Conservation (phyloP, 1,139 yeast species). For the Yamadazyma conglobata region DNA sequence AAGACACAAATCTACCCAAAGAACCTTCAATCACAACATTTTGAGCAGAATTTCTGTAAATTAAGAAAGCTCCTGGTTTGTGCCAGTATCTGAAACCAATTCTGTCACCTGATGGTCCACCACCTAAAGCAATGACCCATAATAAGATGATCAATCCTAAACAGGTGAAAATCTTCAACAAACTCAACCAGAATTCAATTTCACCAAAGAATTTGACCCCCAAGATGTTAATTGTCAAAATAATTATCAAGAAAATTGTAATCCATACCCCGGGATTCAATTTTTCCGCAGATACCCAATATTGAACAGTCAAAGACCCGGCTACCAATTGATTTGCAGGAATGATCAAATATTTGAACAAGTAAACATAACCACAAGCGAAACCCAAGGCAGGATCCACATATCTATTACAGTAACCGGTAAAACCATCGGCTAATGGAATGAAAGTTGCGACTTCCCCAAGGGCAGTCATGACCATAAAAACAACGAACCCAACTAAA, state of each 20-base stretch:
- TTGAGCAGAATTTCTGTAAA: slow-evolving; percentile 32
- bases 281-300: slow-evolving; percentile 49
- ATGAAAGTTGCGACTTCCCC: slow-evolving; percentile 76
- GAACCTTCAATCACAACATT: slow-evolving; percentile 20
- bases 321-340: slow-evolving; percentile 65
- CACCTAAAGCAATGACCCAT: slow-evolving; percentile 52
- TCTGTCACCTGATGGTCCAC: slow-evolving; percentile 58
- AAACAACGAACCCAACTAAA: slow-evolving; percentile 61
- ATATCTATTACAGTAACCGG: slow-evolving; percentile 66
- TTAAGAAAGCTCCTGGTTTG: slow-evolving; percentile 59
- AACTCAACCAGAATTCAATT: slow-evolving; percentile 64
- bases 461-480: slow-evolving; percentile 64
- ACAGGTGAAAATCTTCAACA: slow-evolving; percentile 57
- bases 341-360: slow-evolving; percentile 55
- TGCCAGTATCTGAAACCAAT: slow-evolving; percentile 67
- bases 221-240: slow-evolving; percentile 52
- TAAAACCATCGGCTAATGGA: slow-evolving; percentile 67
- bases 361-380: slow-evolving; percentile 69
- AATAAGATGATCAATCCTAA: slow-evolving; percentile 50
- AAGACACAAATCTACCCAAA: slow-evolving; percentile 54
- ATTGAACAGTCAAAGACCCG: slow-evolving; percentile 57
- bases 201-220: slow-evolving; percentile 66
- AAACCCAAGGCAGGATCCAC: slow-evolving; percentile 70
- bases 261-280: slow-evolving; percentile 62
- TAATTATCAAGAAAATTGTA: slow-evolving; percentile 46